Base-by-base conservation (phyloP, 768 basidiomycete species). In the Tremella fuciformis region DNA sequence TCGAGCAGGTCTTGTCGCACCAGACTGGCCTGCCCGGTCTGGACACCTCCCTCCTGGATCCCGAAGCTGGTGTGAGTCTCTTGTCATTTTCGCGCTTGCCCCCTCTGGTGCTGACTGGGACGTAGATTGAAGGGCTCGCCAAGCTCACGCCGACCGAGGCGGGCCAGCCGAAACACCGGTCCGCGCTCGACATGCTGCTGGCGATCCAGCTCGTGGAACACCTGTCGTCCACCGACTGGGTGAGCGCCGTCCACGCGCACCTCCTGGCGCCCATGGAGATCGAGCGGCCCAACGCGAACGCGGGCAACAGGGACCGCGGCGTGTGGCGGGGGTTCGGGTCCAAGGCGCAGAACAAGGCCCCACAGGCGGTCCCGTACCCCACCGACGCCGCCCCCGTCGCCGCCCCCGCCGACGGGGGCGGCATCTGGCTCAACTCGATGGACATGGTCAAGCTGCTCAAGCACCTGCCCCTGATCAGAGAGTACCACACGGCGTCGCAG, bases 131-230 rank as follows among this genome's bases (percentile, higher is more conserved):
- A 6, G n/a, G 7, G n/a, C 42, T 46, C 42, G 8, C 42, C 22
- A n/a, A 15, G 4, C 6, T 46, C 15, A n/a, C 42, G 6, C 42
- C 22, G 7, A 8, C 15, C 22, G 22, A 46, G 16, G n/a, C 42
- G 4, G 22, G 22, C n/a, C 4, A 34, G 29, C 4, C 29, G 4
- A 18, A 15, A 4, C 42, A 46, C 22, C 42, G 22, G 8, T 46
- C 42, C 42, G 7, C n/a, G 4, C 42, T 46, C 42, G 22, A 46
- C 22, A 46, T 46, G 22, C 42, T 6, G 8, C 4, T 46, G 6
- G 42, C 42, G 6, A 46, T 46, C 15, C 42, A 15, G 42, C n/a
- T 46, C 6, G n/a, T 46, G 42, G 42, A 46, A 46, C 42, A 46
- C n/a, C 22, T 46, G 22, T 18, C 42, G 16, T n/a, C n/a, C 22